Evolutionary conservation across 1,139 yeast species (phyloP).

Genomic region (Kodamaea suecica): DNA sequence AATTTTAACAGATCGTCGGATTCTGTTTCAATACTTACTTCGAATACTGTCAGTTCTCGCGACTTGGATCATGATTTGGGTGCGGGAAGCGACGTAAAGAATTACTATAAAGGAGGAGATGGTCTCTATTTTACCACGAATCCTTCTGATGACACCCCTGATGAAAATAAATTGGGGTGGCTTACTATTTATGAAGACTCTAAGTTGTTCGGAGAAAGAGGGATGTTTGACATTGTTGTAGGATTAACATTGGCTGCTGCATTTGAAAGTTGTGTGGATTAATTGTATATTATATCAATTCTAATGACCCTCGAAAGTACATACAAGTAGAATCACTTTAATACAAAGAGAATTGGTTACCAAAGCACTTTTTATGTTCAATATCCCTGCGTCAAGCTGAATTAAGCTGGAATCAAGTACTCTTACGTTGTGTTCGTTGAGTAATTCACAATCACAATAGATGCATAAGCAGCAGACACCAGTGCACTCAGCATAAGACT

Average conservation of each 20-base stretch:
- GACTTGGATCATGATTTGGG: constrained; percentile 24
- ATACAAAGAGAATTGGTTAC: background rate
- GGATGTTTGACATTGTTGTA: constrained; percentile 53
- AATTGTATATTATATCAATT: background rate
- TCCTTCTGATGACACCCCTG: constrained; percentile 60
- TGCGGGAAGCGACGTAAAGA: constrained; percentile 30
- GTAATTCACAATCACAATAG: too few relatives aligned
- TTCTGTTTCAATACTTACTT: constrained; percentile 5
- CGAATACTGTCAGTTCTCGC: constrained; percentile 4
- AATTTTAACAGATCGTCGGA: constrained; percentile 6
- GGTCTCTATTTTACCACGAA: constrained; percentile 44
- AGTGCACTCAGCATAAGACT: too few relatives aligned
- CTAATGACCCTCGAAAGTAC: too few relatives aligned
- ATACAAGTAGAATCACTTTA: too few relatives aligned
- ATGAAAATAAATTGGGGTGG: constrained; percentile 62
- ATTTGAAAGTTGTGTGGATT: constrained; percentile 28
- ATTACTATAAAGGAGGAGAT: constrained; percentile 52
- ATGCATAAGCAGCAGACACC: too few relatives aligned
- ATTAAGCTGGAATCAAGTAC: too few relatives aligned
- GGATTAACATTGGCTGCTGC: constrained; percentile 57
- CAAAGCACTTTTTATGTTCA: background rate
- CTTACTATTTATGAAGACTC: constrained; percentile 54
- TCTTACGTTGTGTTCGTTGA: too few relatives aligned
- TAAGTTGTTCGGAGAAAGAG: constrained; percentile 27
- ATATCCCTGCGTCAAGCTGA: too few relatives aligned